Conservation (phyloP, 805 yeast genomes). For the Pichia scutulata region DNA sequence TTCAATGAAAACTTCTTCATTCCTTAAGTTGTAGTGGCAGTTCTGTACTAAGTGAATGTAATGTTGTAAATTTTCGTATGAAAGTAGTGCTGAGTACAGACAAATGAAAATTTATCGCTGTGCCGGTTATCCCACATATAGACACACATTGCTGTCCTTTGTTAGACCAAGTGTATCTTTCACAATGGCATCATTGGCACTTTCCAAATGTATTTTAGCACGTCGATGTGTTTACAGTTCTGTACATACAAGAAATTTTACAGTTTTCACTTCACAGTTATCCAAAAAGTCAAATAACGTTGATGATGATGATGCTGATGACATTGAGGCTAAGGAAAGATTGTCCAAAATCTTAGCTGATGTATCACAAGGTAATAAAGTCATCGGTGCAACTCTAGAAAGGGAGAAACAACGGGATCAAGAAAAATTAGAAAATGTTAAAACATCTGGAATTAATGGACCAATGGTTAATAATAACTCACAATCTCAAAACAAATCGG, state of each 20-base stretch:
- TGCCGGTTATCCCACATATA: too few relatives aligned
- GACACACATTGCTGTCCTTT: not conserved
- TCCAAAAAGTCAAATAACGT: not conserved
- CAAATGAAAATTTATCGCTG: not conserved
- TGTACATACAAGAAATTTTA: not conserved
- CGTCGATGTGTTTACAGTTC: not conserved
- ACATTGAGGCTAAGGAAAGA: slow-evolving; percentile 4
- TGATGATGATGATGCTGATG: not conserved
- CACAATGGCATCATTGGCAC: not conserved
- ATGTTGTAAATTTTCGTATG: too few relatives aligned
- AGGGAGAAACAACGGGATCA: not conserved
- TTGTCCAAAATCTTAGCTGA: slow-evolving; percentile 10
- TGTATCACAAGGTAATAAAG: slow-evolving; percentile 1
- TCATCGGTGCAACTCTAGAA: not conserved
- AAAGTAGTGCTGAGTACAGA: not conserved
- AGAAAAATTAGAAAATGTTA: not conserved
- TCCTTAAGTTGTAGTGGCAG: not conserved
- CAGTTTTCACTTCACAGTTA: not conserved
- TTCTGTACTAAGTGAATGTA: not conserved
- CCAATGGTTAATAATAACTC: slow-evolving; percentile 5
- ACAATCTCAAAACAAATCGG: not conserved
- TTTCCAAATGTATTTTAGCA: not conserved
- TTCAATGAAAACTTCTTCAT: slow-evolving; percentile 36
- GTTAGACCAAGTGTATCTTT: not conserved
- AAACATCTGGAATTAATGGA: not conserved